These are phyloP conservation scores for Schizophyllum amplum DNA, from an alignment of 1,284 basidiomycete species.

Conservation along the genomic window DNA sequence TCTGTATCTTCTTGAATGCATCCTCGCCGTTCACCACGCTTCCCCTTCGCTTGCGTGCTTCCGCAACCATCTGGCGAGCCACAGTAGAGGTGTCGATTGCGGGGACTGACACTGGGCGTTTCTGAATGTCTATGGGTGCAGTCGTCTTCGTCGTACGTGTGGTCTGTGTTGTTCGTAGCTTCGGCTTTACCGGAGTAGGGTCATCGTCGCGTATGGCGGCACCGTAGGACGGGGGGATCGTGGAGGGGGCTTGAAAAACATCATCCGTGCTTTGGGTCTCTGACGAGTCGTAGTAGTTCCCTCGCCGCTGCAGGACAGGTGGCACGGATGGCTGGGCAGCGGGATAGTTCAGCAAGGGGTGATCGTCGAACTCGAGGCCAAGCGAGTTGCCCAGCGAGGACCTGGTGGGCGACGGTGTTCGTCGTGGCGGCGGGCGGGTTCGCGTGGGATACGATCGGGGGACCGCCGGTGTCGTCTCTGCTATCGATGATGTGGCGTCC, in stretches of 20 bases:
- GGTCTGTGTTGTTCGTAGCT: background rate
- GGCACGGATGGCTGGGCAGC: background rate
- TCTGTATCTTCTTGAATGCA: conserved; percentile 67
- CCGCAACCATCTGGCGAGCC: conserved; percentile 24
- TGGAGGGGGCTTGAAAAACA: conserved; percentile 24
- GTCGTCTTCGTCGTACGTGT: conserved; percentile 4
- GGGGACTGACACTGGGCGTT: conserved; percentile 11
- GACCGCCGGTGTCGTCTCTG: background rate
- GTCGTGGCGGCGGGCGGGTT: conserved; percentile 1
- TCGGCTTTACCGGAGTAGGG: conserved; percentile 1
- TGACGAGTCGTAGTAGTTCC: conserved; percentile 17
- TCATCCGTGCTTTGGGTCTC: conserved; percentile 12
- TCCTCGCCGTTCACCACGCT: conserved; percentile 57
- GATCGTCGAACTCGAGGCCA: conserved; percentile 15
- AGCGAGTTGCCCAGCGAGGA: conserved; percentile 16
- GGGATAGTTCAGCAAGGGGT: conserved; percentile 10
- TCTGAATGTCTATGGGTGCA: conserved; percentile 2
- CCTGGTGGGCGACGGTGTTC: conserved; percentile 17
- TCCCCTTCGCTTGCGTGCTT: conserved; percentile 32
- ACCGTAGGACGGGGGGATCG: conserved; percentile 45
- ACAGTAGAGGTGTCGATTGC: conserved; percentile 13
- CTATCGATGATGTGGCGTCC: background rate
- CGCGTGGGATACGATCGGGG: background rate
- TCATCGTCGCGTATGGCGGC: conserved; percentile 27
- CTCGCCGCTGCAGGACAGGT: conserved; percentile 15